A percentile compares a stretch with the other conserved stretches of the same genome.
phyloP scores from a whole-genome alignment of 495 filamentous ascomycete species.

The Gamarada debralockiae region DNA sequence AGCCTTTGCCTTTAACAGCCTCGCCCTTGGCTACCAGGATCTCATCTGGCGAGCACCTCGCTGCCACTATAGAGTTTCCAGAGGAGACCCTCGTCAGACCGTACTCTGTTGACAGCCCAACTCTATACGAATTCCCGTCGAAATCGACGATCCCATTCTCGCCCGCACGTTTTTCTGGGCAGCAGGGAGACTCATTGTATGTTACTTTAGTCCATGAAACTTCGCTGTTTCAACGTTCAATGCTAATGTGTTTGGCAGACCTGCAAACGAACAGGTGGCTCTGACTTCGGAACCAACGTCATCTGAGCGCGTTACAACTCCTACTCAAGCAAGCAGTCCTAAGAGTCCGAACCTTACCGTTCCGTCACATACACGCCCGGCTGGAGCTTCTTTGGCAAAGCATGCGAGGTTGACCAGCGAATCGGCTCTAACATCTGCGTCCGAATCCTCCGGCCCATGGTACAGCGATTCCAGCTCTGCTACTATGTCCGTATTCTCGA shows the following conservation, averaged over 20 bases:
- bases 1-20: conserved; percentile 50
- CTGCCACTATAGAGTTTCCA: conserved; percentile 33
- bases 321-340: neutral
- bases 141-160: conserved; percentile 10
- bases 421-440: conserved; percentile 12
- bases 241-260: conserved; percentile 19
- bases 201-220: conserved; percentile 11
- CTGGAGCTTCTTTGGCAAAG: conserved; percentile 1
- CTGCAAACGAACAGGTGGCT: conserved; percentile 16
- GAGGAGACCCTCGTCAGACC: conserved; percentile 45
- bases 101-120: conserved; percentile 51
- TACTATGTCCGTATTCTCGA: conserved; percentile 33
- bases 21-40: conserved; percentile 45
- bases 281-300: conserved; percentile 6
- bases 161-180: neutral
- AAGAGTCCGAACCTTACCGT: conserved; percentile 18
- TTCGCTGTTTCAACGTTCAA: conserved; percentile 3
- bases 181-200: neutral
- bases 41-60: conserved; percentile 41
- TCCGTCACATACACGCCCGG: conserved; percentile 11
- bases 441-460: conserved; percentile 21
- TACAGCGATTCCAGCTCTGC: conserved; percentile 21
- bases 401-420: conserved; percentile 23
- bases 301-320: conserved; percentile 4
- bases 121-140: conserved; percentile 49